Conservation (phyloP, 306 rosid species). For the Crotalaria pallida region DNA sequence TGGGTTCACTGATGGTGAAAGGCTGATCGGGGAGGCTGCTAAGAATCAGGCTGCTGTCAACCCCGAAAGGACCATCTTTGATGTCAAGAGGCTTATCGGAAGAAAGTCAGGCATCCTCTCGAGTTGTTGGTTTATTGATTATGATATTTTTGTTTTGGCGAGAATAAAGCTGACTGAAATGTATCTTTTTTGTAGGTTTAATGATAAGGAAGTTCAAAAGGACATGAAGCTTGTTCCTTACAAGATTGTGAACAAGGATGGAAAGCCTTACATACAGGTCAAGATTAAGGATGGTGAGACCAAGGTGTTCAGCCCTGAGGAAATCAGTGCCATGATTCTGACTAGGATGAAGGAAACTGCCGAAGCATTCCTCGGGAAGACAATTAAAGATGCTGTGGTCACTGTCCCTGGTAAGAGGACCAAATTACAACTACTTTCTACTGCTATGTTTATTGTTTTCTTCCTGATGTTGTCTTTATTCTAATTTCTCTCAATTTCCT, state of each 20-base stretch:
- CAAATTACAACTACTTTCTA: background rate
- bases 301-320: constrained; percentile 98
- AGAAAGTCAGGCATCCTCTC: constrained; percentile 59
- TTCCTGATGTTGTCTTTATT: background rate
- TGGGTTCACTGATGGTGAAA: constrained; percentile 77
- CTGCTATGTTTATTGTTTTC: background rate
- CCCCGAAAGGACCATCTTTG: constrained; percentile 90
- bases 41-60: constrained; percentile 98
- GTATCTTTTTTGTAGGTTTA: constrained; percentile 47
- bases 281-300: constrained; percentile 82
- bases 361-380: constrained; percentile 94
- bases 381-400: constrained; percentile 80
- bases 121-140: background rate
- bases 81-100: constrained; percentile 95
- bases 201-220: constrained; percentile 84
- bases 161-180: background rate
- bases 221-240: constrained; percentile 87
- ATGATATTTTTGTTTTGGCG: background rate
- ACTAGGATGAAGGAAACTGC: constrained; percentile 97
- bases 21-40: constrained; percentile 98
- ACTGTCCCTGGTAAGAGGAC: constrained; percentile 79
- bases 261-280: constrained; percentile 91
- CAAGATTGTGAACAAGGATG: constrained; percentile 96
- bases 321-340: constrained; percentile 86
- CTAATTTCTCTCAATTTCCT: background rate